Conservation (phyloP, 1,139 yeast genomes). For the Yamadazyma dendronema region DNA sequence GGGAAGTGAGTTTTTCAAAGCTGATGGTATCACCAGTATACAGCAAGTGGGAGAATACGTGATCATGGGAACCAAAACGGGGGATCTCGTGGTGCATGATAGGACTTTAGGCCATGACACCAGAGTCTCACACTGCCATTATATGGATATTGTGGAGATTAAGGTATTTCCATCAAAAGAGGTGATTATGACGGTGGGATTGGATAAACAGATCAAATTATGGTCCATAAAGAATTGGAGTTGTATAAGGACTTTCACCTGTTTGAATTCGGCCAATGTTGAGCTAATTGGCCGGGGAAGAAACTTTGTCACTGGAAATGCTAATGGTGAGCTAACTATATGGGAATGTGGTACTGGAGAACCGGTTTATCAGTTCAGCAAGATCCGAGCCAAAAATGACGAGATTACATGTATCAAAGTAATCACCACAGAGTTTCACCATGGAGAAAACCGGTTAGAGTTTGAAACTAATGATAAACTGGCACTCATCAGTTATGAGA, state of each 20-base stretch:
- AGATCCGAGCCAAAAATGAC: slow-evolving; percentile 32
- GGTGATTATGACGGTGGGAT: slow-evolving; percentile 54
- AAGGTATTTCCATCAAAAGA: slow-evolving; percentile 59
- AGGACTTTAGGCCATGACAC: slow-evolving; percentile 14
- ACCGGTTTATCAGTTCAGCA: slow-evolving; percentile 35
- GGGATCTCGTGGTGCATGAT: slow-evolving; percentile 28
- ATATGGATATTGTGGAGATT: slow-evolving; percentile 32
- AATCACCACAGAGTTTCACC: slow-evolving; percentile 3
- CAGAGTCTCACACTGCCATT: slow-evolving; percentile 41
- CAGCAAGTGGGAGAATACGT: slow-evolving; percentile 12
- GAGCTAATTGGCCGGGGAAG: slow-evolving; percentile 61
- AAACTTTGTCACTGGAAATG: slow-evolving; percentile 52
- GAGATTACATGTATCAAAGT: slow-evolving; percentile 23
- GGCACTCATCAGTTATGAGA: slow-evolving; percentile 41
- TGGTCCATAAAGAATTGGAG: slow-evolving; percentile 57
- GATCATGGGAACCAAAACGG: slow-evolving; percentile 45
- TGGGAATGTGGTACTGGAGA: slow-evolving; percentile 70
- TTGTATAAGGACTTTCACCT: slow-evolving; percentile 46
- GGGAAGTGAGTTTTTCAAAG: slow-evolving; percentile 7
- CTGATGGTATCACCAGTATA: slow-evolving; percentile 9
- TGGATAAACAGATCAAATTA: slow-evolving; percentile 54
- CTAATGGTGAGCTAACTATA: slow-evolving; percentile 52
- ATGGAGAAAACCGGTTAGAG: slow-evolving; percentile 8
- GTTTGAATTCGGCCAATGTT: slow-evolving; percentile 24
- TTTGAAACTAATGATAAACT: slow-evolving; percentile 28